Conservation (phyloP, 1,139 yeast species). For the Suhomyces panamericanus region DNA sequence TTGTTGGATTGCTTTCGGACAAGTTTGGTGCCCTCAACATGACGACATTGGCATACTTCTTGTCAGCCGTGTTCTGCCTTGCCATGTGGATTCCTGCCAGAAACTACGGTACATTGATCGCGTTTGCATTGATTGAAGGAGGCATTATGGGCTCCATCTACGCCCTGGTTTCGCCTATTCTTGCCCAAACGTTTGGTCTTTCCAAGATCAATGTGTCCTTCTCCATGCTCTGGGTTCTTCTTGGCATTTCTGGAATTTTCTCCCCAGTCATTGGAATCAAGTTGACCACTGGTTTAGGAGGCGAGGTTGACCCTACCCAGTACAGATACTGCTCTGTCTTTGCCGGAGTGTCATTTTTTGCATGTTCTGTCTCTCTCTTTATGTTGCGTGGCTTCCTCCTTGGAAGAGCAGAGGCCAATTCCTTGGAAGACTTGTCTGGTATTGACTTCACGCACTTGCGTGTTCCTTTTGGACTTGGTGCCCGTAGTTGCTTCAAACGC, state of each 20-base stretch:
- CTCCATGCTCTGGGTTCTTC: constrained; percentile 48
- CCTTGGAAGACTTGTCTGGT: constrained; percentile 20
- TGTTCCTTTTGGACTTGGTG: constrained; percentile 19
- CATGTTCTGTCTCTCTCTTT: constrained; percentile 37
- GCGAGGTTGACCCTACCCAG: constrained; percentile 38
- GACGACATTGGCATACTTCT: constrained; percentile 30
- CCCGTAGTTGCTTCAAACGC: constrained; percentile 17
- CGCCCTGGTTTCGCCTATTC: constrained; percentile 31
- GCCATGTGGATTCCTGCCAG: constrained; percentile 67
- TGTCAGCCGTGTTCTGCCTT: constrained; percentile 40
- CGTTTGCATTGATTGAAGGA: constrained; percentile 49
- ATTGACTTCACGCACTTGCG: constrained; percentile 20
- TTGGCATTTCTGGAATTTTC: constrained; percentile 48
- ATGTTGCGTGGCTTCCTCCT: constrained; percentile 50
- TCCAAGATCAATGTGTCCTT: constrained; percentile 49
- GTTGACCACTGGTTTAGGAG: constrained; percentile 37
- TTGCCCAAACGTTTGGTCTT: constrained; percentile 38
- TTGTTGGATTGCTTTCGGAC: constrained; percentile 50
- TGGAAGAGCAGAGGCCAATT: constrained; percentile 37
- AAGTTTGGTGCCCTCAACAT: constrained; percentile 47
- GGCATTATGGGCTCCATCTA: constrained; percentile 50
- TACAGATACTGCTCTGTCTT: constrained; percentile 53
- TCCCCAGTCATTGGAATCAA: constrained; percentile 57
- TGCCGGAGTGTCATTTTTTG: constrained; percentile 53
- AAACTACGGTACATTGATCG: constrained; percentile 51